Conservation (phyloP, 257 asterid genomes). For the Penstemon eatonii region DNA sequence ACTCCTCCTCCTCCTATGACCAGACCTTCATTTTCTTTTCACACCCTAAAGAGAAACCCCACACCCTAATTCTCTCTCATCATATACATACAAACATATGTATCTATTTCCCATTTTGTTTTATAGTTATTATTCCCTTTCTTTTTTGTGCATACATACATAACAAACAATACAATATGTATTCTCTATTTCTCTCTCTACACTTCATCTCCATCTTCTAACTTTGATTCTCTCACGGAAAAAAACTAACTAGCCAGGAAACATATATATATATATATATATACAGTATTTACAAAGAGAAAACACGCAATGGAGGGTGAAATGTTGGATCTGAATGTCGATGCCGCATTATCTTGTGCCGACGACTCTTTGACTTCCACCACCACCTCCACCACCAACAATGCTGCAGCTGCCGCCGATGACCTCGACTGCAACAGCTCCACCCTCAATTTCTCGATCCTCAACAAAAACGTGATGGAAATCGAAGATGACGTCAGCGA, state of each 20-base stretch:
- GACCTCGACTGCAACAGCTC: constrained; percentile 63
- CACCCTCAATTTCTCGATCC: constrained; percentile 76
- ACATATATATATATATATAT: constrained; percentile 11
- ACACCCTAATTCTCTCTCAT: constrained; percentile 23
- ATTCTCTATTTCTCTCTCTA: constrained; percentile 22
- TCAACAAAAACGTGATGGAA: constrained; percentile 35
- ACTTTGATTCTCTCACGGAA: constrained; percentile 17
- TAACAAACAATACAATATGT: too few species aligned
- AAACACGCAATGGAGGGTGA: constrained; percentile 26
- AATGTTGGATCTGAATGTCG: constrained; percentile 89
- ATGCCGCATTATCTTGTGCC: constrained; percentile 51
- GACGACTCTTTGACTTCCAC: constrained; percentile 62
- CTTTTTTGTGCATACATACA: neutral
- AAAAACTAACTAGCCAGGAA: constrained; percentile 32
- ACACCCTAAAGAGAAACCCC: constrained; percentile 22
- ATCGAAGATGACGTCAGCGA: constrained; percentile 37
- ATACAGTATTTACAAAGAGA: neutral
- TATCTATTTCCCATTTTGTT: constrained; percentile 10
- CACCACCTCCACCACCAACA: constrained; percentile 52
- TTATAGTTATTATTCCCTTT: neutral
- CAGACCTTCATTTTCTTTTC: constrained; percentile 28
- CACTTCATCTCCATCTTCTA: constrained; percentile 36
- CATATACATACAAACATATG: constrained; percentile 26
- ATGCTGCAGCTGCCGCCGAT: constrained; percentile 30
- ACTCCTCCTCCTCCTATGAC: constrained; percentile 28